Evolutionary conservation across 331 rosid genomes (phyloP), one percentile per base, ranked within the genome.

Genomic region (Pyracantha coccinea): DNA sequence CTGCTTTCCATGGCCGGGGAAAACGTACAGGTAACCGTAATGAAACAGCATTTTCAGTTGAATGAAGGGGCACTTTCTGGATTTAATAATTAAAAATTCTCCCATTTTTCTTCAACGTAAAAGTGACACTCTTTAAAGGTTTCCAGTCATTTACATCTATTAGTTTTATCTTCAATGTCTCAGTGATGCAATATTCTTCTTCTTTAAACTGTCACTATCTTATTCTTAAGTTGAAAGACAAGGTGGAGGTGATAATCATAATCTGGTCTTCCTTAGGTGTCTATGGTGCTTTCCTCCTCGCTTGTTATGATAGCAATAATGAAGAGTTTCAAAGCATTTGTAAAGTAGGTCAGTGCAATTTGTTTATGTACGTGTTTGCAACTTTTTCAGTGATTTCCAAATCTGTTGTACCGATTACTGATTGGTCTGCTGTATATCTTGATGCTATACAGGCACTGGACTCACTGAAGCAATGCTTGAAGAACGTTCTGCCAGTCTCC

Each of bases 251-350:
- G 75, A 38, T 35, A 58, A 57, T 41, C 15, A 69, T 66, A 60
- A 66, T 81, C 66, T 75, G 73, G 60, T 79, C 83, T 77, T 74
- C 41, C 76, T 78, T 74, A 94, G 99, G 96, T 79, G 93, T 92
- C 67, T 94, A 90, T 80, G 99, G 97, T 31, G 96, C 96, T 72
- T 92, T 94, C 78, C 96, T 94, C 79, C 96, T 94, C 32, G 97
- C 95, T 68, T 92, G 97, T 85, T 89, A 92, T 74, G 97, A 92
- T 79, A 71, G 61, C 14, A 79, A 70, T 72, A 90, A 79, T 21
- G 96, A 92, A 84, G 97, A 94, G 78, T 94, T 86, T 81, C 97
- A 94, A 83, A 92, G 96, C 85, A 92, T 94, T 72, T 92, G 96
- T 81, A 94, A 94, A 85, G 89, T 92, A 76, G 97, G 99, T 90